Base-by-base conservation (phyloP, 202 grass and related monocot species). In the Thinopyrum obtusiflorum region DNA sequence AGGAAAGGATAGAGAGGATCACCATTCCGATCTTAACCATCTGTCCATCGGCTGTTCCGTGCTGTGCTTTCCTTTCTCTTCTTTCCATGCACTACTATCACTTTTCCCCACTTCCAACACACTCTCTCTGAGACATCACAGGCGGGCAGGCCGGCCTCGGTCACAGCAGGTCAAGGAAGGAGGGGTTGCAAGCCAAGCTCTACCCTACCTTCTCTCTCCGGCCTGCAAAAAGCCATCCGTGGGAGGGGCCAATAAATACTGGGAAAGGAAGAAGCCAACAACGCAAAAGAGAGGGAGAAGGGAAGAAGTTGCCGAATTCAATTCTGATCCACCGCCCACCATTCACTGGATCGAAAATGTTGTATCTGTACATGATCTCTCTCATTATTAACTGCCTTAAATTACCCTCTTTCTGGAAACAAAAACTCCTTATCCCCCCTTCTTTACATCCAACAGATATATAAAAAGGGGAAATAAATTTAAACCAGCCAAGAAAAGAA, bases 291-390 rank as follows among this genome's bases (percentile, higher is more conserved):
- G 73, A 77, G 47, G 5, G 40, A 44, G 44, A 37, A 5, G 6
- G 24, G 53, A 9, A 59, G 11, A 80, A 90, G 86, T 68, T 87
- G 66, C 79, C 67, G 76, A 88, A 89, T 86, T 92, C 35, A 92
- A 91, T 78, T 91, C 78, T 86, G 87, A 95, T 89, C 81, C 78
- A 85, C 77, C 85, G 77, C 31, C 18, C 29, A 70, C n/a, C 70
- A 88, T 88, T 84, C 82, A 71, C 83, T 80, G 90, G 83, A 92
- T 89, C 92, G 28, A 87, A 89, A 88, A 82, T 59, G 53, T n/a
- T n/a, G 84, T 94, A 86, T 97, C 84, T 94, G 84, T 97, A 94
- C 92, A 97, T 83, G 79, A 84, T 74, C 80, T 91, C 85, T 78
- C 80, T 89, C 85, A 87, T 97, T 97, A 76, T 93, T 86, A 83